phyloP scores from a whole-genome alignment of 495 filamentous ascomycete species.

The Penicillium soppii region DNA sequence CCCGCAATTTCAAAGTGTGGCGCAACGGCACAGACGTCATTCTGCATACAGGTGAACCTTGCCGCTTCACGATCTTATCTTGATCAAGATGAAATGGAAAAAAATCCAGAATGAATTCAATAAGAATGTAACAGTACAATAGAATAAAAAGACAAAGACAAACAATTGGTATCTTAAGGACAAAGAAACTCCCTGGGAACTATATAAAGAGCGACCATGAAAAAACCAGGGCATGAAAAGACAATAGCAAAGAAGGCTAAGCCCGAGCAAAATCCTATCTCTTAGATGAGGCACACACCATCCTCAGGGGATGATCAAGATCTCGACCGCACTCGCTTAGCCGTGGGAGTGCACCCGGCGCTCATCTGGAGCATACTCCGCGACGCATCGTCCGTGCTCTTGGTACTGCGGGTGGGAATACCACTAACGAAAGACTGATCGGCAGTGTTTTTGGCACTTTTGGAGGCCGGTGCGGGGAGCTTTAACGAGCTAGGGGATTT shows the following conservation, averaged over 20 bases:
- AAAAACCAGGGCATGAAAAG: not conserved
- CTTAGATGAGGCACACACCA: not conserved
- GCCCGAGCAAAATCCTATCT: not conserved
- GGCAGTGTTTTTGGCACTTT: slow-evolving; percentile 1
- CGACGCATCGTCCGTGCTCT: slow-evolving; percentile 20
- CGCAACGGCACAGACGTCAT: slow-evolving; percentile 20
- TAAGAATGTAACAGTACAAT: not conserved
- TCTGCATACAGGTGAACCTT: slow-evolving; percentile 8
- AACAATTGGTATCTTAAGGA: slow-evolving; percentile 18
- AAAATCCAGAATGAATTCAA: not conserved
- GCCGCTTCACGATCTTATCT: slow-evolving; percentile 1
- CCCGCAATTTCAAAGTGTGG: slow-evolving; percentile 4
- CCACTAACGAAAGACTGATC: slow-evolving; percentile 23
- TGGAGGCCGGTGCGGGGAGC: slow-evolving; percentile 17
- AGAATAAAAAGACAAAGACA: not conserved
- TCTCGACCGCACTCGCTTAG: slow-evolving; percentile 38
- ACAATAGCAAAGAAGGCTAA: not conserved
- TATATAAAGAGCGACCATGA: slow-evolving; percentile 3
- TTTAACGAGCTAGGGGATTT: slow-evolving; percentile 33
- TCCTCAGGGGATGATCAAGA: slow-evolving; percentile 15
- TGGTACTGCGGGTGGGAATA: slow-evolving; percentile 22
- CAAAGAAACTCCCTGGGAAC: slow-evolving; percentile 7
- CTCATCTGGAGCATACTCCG: slow-evolving; percentile 35
- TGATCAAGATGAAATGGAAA: slow-evolving; percentile 3
- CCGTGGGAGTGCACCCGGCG: slow-evolving; percentile 44